Base-by-base conservation (phyloP, 2,329 filamentous ascomycete species). In the Fusarium siculi region DNA sequence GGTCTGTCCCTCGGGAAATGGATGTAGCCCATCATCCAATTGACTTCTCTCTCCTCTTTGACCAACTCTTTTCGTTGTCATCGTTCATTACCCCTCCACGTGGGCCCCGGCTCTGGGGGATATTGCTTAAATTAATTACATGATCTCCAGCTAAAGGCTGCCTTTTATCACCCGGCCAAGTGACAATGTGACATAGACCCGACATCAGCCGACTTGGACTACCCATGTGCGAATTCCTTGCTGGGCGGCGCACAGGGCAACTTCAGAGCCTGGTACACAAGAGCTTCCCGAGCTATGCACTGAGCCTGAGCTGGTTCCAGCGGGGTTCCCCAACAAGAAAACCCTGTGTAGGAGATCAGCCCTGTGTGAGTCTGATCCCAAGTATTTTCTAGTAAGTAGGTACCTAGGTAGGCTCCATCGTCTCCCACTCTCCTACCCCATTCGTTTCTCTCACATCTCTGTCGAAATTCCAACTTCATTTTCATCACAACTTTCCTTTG, bases 201-300 rank as follows among this genome's bases (percentile, higher is more conserved):
- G 78, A 80, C 65, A 80, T 80, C 78, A 80, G 78, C 78, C 78
- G 78, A 80, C 65, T 61, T 67, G 28, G 47, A 32, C 47, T 39
- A 55, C 37, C 42, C 53, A 28, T 63, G 72, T 74, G 72, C 49
- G 30, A 74, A 74, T 72, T 56, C 43, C 37, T 21, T 67, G 25
- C 43, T 43, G 47, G 36, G 52, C 44, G 40, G 39, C 30, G 59
- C 66, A 66, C 56, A 58, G 66, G 55, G 34, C 66, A 16, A 28
- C 14, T 34, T 42, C 18, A 55, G 49, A 39, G 30, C 50, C 30
- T 30, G 52, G 32, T 44, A 63, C 46, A 40, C 25, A 18, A 40
- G 43, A 68, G 43, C 66, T 58, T 54, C 54, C 32, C 42, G 47
- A 71, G 47, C 39, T 58, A 23, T 58, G 53, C 53, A 15, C 28